A percentile compares a stretch with the other conserved stretches of the same genome.
Conservation (phyloP, 2,329 filamentous ascomycete species). For the Phaeosphaeriaceae sp. region DNA sequence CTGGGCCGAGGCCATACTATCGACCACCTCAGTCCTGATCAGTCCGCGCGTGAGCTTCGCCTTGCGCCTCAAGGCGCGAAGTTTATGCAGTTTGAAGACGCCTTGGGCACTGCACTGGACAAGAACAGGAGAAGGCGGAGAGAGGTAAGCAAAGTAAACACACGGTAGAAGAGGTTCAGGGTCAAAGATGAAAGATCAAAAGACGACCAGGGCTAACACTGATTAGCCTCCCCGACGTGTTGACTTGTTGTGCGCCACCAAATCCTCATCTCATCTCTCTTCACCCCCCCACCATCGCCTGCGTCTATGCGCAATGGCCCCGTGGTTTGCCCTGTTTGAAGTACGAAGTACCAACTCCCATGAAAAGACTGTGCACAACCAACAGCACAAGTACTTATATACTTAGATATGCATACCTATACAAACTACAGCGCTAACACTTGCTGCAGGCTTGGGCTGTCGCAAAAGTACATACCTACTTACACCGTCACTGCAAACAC, state of each 20-base stretch:
- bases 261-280: background rate
- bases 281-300: background rate
- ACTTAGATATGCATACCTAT: too few relatives aligned
- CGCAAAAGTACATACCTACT: slow-evolving; percentile 35
- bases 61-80: slow-evolving; percentile 49
- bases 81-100: slow-evolving; percentile 49
- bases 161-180: too few relatives aligned
- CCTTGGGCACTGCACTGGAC: too few relatives aligned
- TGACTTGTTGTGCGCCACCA: too few relatives aligned
- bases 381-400: too few relatives aligned
- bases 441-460: slow-evolving; percentile 47
- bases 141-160: slow-evolving; percentile 23
- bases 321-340: slow-evolving; percentile 43
- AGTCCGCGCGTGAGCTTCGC: slow-evolving; percentile 43
- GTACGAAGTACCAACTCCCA: too few relatives aligned
- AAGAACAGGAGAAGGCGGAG: slow-evolving; percentile 16
- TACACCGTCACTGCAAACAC: background rate
- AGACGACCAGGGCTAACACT: too few relatives aligned
- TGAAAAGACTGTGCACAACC: too few relatives aligned
- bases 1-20: slow-evolving; percentile 34
- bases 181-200: too few relatives aligned
- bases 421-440: too few relatives aligned
- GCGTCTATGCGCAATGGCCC: slow-evolving; percentile 23
- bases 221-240: too few relatives aligned
- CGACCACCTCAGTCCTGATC: slow-evolving; percentile 25